Percentiles rank a stretch among this genome's conserved stretches.
phyloP scores from a whole-genome alignment of 2,329 filamentous ascomycete species.

The Westerdykella sp. region DNA sequence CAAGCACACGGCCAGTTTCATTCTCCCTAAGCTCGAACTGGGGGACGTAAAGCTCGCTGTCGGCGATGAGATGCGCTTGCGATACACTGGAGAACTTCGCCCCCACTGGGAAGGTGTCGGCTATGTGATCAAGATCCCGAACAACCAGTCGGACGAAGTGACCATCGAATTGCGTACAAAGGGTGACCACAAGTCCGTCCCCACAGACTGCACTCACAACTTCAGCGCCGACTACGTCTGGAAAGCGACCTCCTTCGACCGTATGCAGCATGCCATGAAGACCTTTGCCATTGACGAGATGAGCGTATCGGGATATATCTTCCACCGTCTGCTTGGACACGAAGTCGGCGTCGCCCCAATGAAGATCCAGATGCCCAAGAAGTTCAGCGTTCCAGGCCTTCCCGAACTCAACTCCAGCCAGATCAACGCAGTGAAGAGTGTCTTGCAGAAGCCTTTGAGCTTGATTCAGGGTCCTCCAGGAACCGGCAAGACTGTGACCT shows the following conservation, averaged over 20 bases:
- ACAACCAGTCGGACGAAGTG: conserved; percentile 97
- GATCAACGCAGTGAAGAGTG: conserved; percentile 91
- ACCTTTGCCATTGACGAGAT: conserved; percentile 96
- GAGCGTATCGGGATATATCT: conserved; percentile 98
- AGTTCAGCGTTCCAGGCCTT: conserved; percentile 90
- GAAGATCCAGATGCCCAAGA: conserved; percentile 92
- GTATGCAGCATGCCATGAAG: conserved; percentile 99
- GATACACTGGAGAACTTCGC: conserved; percentile 90
- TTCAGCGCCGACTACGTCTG: conserved; percentile 99
- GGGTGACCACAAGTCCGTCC: conserved; percentile 91
- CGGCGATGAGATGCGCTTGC: conserved; percentile 95
- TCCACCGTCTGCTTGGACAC: conserved; percentile 91
- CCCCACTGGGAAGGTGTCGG: conserved; percentile 94
- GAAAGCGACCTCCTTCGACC: conserved; percentile 98
- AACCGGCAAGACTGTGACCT: conserved; percentile 97
- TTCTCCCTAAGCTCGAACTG: conserved; percentile 92
- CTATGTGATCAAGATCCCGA: conserved; percentile 98
- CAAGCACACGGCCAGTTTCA: conserved; percentile 92
- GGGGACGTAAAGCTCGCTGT: conserved; percentile 97
- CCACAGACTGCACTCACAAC: conserved; percentile 93
- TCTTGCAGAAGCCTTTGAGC: conserved; percentile 86
- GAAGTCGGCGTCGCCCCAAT: conserved; percentile 91
- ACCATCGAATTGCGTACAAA: conserved; percentile 90
- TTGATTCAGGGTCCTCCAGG: conserved; percentile 95
- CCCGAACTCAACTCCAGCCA: conserved; percentile 94